Base-by-base conservation (phyloP, 352 stramenopile genomes). In the Pythium periplocum region DNA sequence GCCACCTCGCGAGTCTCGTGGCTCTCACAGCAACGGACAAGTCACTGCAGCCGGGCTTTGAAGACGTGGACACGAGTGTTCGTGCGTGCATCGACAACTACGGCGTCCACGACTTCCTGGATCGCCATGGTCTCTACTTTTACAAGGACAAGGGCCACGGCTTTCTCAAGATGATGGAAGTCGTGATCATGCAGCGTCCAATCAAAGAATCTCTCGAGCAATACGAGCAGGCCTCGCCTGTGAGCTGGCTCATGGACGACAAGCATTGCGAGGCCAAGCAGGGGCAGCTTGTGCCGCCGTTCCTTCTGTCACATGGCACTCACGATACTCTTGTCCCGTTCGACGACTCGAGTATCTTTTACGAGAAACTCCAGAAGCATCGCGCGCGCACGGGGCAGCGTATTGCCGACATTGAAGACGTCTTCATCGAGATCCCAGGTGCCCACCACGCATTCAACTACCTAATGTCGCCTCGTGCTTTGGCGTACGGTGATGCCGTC, bases 361-460 rank as follows among this genome's bases (percentile, higher is more conserved):
- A 68, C 52, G 72, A 87, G 49, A 65, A 83, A 42, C 66, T 87
- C 1, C 55, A 75, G 48, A 45, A 64, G 11, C 68, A 78, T 44
- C 72, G 75, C 47, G 30, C 68, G 62, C 51, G 41, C 17, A 7
- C 59, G 45, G 0, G 35, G 59, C 9, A 55, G 35, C 2, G 62
- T 4, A 45, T 45, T 11, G 34, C 56, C 2, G 69, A 26, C 17
- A 26, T 90, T 12, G 48, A 62, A 11, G 81, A 92, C 46, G 57
- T 87, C 11, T 92, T 88, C 59, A 52, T 92, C 41, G 53, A 77
- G 39, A 39, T 92, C 5, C 77, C 79, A 0, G 69, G 69, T 2
- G 72, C 77, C 7, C 75, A 90, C 42, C 81, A 92, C 51, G 75
- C 69, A 10, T 92, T 92, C 65, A 88, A 90, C 63, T 85, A 79